Evolutionary conservation across 2,329 filamentous ascomycete genomes (phyloP).

Genomic region (Colletotrichum simmondsii): DNA sequence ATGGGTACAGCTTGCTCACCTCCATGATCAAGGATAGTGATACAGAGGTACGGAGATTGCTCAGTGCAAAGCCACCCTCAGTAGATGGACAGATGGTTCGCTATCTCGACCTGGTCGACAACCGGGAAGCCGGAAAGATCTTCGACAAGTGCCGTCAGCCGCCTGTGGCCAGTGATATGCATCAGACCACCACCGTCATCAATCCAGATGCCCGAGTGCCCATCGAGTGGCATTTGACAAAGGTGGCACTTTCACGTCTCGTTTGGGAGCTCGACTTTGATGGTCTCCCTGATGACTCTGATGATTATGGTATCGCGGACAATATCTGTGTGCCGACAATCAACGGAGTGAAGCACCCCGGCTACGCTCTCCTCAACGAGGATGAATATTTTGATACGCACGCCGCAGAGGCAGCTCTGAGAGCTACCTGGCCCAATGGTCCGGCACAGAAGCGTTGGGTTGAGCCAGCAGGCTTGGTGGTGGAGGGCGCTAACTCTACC

Average conservation of each 20-base stretch:
- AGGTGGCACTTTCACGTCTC: neutral
- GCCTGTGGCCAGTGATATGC: neutral
- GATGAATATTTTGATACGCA: neutral
- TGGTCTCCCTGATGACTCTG: neutral
- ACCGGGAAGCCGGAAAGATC: slow-evolving; percentile 4
- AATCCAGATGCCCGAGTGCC: neutral
- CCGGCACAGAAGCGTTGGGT: neutral
- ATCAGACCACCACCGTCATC: neutral
- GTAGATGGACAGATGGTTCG: slow-evolving; percentile 2
- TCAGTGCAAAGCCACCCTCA: neutral
- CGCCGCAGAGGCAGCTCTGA: neutral
- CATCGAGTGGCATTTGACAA: slow-evolving; percentile 3
- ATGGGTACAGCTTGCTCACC: neutral
- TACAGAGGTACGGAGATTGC: neutral
- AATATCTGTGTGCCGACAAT: slow-evolving; percentile 2
- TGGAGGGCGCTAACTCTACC: slow-evolving; percentile 1
- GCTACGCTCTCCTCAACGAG: neutral
- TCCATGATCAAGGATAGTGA: neutral
- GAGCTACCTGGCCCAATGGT: neutral
- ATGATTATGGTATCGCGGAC: neutral
- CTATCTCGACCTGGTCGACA: neutral
- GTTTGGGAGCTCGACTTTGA: slow-evolving; percentile 5
- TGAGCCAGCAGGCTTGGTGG: neutral
- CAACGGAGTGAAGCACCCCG: neutral
- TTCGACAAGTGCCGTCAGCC: slow-evolving; percentile 3